phyloP scores from a whole-genome alignment of 768 basidiomycete species.

The Suillus paluster region DNA sequence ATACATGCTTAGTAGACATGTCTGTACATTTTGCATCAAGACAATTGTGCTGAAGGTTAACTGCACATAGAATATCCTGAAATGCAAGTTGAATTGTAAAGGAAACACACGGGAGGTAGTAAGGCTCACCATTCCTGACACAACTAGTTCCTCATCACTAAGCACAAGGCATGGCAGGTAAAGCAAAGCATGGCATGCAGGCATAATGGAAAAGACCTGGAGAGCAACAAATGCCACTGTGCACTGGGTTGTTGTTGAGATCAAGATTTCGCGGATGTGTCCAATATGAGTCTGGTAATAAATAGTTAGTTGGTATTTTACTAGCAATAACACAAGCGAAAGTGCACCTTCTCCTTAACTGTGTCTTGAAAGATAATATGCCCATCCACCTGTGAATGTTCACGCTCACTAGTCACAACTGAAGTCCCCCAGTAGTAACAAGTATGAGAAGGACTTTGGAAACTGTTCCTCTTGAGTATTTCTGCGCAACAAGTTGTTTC shows the following conservation, averaged over 20 bases:
- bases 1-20: not conserved
- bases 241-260: not conserved
- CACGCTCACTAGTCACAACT: not conserved
- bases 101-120: not conserved
- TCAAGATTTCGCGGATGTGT: slow-evolving; percentile 7
- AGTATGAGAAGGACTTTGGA: not conserved
- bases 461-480: not conserved
- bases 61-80: slow-evolving; percentile 19
- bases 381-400: not conserved
- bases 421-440: not conserved
- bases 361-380: slow-evolving; percentile 5
- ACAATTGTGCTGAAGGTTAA: slow-evolving; percentile 25
- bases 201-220: not conserved
- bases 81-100: not conserved
- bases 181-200: not conserved
- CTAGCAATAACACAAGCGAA: not conserved
- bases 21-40: slow-evolving; percentile 9
- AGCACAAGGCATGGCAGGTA: slow-evolving; percentile 2
- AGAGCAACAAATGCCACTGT: slow-evolving; percentile 4
- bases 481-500: not conserved
- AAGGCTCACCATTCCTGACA: slow-evolving; percentile 5
- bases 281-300: slow-evolving; percentile 1
- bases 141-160: not conserved
- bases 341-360: not conserved
- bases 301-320: not conserved